Evolutionary conservation across 768 basidiomycete species (phyloP), one percentile per base, ranked within the genome.

Genomic region (Phanerodontia chrysosporium): DNA sequence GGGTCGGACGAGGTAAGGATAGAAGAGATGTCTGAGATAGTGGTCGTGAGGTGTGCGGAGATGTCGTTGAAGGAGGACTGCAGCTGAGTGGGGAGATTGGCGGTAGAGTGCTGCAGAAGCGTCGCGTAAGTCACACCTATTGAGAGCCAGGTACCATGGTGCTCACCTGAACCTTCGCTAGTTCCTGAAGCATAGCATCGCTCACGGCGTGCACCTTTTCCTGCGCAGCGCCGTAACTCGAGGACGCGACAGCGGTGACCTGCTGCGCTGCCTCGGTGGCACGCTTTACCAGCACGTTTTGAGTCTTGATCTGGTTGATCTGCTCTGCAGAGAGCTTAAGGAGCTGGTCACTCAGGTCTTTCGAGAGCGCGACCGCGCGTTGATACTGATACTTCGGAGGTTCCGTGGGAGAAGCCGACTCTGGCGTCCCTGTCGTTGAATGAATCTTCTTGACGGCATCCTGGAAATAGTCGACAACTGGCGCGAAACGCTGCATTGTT

Each of bases 311-410:
- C 61, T 88, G 82, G 59, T 84, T 87, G 66, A 90, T 70, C 65
- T 90, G 89, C 62, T 90, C 86, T 53, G 80, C 77, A 3, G 89
- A 87, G 67, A 86, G 87, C 28, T 75, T 80, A 60, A 80, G 81
- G 45, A 90, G 66, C 65, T 86, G 82, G 63, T 84, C 83, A 60
- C 78, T 79, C 60, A 90, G 75, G 44, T 82, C 81, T 65, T 78
- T 80, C 30, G 89, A 86, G 52, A 93, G 80, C 36, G 78, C 76
- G 61, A 82, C 76, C 48, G 82, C 89, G 49, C 90, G 89, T 69
- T 90, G 88, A 66, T 90, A 89, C 73, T 92, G 91, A 64, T 83
- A 89, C 69, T 88, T 81, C 46, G 80, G 74, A 63, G 85, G 81
- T 12, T 78, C 75, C 5, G 75, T 74, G 29, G 81, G 74, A 7